A percentile compares a stretch with the other conserved stretches of the same genome.
phyloP scores from a whole-genome alignment of 805 yeast species.

The Kluyveromyces lactis region DNA sequence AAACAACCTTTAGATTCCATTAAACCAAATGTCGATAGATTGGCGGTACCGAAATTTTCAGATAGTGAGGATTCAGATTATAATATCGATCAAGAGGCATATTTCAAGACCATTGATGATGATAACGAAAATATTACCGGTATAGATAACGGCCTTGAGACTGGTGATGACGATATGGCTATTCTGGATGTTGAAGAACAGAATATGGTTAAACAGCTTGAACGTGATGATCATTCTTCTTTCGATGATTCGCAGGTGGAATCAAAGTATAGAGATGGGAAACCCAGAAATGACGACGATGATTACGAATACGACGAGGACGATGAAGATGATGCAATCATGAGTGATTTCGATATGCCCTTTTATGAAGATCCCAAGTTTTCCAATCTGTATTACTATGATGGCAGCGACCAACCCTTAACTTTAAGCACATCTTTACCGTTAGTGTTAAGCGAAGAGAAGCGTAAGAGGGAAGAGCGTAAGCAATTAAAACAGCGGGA shows the following conservation, averaged over 20 bases:
- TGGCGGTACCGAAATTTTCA: constrained; percentile 25
- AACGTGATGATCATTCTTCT: constrained; percentile 25
- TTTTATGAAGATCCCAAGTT: constrained; percentile 35
- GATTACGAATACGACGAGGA: constrained; percentile 23
- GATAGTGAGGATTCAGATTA: constrained; percentile 30
- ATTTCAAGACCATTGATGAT: constrained; percentile 23
- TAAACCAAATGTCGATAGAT: constrained; percentile 13
- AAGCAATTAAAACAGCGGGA: constrained; percentile 24
- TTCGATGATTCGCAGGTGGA: constrained; percentile 18
- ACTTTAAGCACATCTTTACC: constrained; percentile 28
- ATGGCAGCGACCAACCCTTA: constrained; percentile 26
- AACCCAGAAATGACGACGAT: constrained; percentile 18
- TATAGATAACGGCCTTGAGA: constrained; percentile 24
- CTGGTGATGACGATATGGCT: constrained; percentile 27
- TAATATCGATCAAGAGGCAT: constrained; percentile 27
- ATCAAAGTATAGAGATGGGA: constrained; percentile 5
- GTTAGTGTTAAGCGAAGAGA: constrained; percentile 25
- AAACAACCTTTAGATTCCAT: background rate
- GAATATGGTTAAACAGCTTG: constrained; percentile 24
- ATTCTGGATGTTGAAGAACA: constrained; percentile 27
- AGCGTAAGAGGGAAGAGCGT: constrained; percentile 17
- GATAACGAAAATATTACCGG: constrained; percentile 28
- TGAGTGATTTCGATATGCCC: constrained; percentile 31
- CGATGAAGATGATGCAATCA: constrained; percentile 27
- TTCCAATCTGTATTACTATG: constrained; percentile 26